phyloP scores from a whole-genome alignment of 306 rosid species.

The Ochetophila trinervis region DNA sequence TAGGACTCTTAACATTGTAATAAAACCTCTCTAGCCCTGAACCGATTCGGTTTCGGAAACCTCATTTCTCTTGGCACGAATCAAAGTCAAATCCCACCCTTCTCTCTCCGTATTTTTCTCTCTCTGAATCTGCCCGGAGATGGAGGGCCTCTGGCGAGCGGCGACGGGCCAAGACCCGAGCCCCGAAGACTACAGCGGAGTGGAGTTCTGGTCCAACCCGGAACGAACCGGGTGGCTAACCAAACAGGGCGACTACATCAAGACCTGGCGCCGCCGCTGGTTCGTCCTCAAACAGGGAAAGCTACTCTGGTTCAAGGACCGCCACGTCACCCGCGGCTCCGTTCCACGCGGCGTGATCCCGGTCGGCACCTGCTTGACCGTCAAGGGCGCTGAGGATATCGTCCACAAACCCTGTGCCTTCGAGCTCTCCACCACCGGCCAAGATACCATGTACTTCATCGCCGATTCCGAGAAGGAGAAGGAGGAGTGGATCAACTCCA shows the following conservation, averaged over 20 bases:
- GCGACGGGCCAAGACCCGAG: conserved; percentile 72
- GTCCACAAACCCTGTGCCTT: conserved; percentile 63
- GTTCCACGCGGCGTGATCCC: conserved; percentile 65
- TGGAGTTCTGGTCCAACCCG: conserved; percentile 65
- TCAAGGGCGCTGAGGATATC: conserved; percentile 69
- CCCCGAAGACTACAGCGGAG: conserved; percentile 56
- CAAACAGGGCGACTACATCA: conserved; percentile 71
- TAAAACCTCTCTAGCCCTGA: too few species aligned
- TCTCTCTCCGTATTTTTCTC: neutral
- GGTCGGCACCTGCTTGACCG: conserved; percentile 55
- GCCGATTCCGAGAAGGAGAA: conserved; percentile 63
- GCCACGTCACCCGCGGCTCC: conserved; percentile 32
- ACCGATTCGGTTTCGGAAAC: too few species aligned
- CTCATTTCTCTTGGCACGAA: too few species aligned
- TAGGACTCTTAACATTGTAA: too few species aligned
- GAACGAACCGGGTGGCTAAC: conserved; percentile 60
- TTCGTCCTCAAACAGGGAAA: conserved; percentile 64
- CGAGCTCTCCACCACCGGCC: conserved; percentile 54
- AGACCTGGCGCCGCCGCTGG: conserved; percentile 79
- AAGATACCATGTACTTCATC: conserved; percentile 57
- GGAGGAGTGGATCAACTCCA: conserved; percentile 59
- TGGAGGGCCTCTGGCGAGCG: conserved; percentile 71
- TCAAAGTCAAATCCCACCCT: neutral
- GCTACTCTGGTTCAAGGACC: conserved; percentile 58
- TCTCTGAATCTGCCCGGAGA: conserved; percentile 8